These are phyloP conservation scores for Neurospora terricola DNA, from an alignment of 495 filamentous ascomycete species.

Conservation along the genomic window DNA sequence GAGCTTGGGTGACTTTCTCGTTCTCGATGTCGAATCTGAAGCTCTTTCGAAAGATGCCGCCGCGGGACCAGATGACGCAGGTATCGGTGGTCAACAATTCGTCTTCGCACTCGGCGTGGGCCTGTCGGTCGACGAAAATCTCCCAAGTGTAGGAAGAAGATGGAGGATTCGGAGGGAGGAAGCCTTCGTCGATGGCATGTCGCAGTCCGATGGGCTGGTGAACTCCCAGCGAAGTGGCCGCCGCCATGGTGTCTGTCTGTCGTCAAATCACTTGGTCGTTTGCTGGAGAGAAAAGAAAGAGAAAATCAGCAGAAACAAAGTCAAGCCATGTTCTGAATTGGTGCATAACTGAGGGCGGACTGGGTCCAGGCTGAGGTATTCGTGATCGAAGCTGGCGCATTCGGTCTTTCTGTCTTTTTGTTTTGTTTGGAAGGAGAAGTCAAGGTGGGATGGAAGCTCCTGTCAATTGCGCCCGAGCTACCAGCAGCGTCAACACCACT, in stretches of 20 bases:
- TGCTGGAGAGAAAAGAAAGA: background rate
- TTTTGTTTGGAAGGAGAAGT: background rate
- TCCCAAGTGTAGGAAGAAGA: conserved; percentile 66
- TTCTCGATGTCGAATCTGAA: conserved; percentile 83
- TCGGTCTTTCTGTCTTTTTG: background rate
- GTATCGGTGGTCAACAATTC: conserved; percentile 76
- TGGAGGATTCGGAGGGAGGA: conserved; percentile 61
- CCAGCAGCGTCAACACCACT: background rate
- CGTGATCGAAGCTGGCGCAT: background rate
- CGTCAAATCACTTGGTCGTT: background rate
- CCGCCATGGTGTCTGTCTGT: conserved; percentile 55
- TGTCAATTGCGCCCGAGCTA: background rate
- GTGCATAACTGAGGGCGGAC: background rate
- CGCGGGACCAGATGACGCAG: conserved; percentile 86
- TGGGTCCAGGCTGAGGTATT: background rate
- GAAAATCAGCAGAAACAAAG: background rate
- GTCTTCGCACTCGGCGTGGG: conserved; percentile 49
- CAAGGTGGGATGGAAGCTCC: background rate
- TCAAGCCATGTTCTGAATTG: conserved; percentile 3
- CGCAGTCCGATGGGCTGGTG: conserved; percentile 75
- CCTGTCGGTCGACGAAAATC: conserved; percentile 34
- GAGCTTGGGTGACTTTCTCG: conserved; percentile 70
- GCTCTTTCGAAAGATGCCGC: conserved; percentile 72
- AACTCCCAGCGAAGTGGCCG: conserved; percentile 76
- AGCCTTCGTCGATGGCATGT: conserved; percentile 72